These are phyloP conservation scores for Leucocoprinus birnbaumii DNA, from an alignment of 768 basidiomycete genomes.

Conservation along the genomic window DNA sequence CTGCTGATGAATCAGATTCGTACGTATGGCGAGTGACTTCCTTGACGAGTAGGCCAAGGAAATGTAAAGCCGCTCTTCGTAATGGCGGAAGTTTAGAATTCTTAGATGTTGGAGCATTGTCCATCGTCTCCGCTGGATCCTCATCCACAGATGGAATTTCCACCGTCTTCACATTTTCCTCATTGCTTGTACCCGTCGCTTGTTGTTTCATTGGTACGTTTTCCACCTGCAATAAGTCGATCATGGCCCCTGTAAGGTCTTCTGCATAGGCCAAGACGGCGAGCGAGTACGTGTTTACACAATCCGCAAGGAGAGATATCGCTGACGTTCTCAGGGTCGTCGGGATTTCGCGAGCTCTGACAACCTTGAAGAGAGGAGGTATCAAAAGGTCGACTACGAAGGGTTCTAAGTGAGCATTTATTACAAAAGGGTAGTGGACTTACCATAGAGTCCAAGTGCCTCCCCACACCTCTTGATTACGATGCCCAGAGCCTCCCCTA, in stretches of 20 bases:
- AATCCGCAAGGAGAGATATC: slow-evolving; percentile 67
- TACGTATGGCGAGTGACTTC: slow-evolving; percentile 52
- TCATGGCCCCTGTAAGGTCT: slow-evolving; percentile 62
- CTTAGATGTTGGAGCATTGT: slow-evolving; percentile 53
- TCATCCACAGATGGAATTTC: neutral
- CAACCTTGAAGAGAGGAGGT: slow-evolving; percentile 63
- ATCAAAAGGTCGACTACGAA: slow-evolving; percentile 64
- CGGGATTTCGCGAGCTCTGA: slow-evolving; percentile 61
- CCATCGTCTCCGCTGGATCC: slow-evolving; percentile 35
- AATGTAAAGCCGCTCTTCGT: slow-evolving; percentile 83
- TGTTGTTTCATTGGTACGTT: slow-evolving; percentile 29
- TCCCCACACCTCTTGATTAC: slow-evolving; percentile 74
- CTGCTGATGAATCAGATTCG: slow-evolving; percentile 23
- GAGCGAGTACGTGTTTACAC: slow-evolving; percentile 59
- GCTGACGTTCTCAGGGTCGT: slow-evolving; percentile 66
- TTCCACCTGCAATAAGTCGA: slow-evolving; percentile 77
- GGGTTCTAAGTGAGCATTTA: slow-evolving; percentile 4
- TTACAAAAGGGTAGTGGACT: slow-evolving; percentile 13
- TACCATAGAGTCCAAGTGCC: slow-evolving; percentile 68
- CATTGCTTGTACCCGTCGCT: slow-evolving; percentile 5
- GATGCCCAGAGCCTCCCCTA: slow-evolving; percentile 84
- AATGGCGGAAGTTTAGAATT: slow-evolving; percentile 74
- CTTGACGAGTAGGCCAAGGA: slow-evolving; percentile 69
- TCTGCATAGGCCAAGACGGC: slow-evolving; percentile 61
- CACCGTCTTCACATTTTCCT: neutral